A percentile compares a stretch with the other conserved stretches of the same genome.
These are phyloP conservation scores for Coemansia sp. DNA, from an alignment of 192 early-diverging fungal species.

Conservation along the genomic window DNA sequence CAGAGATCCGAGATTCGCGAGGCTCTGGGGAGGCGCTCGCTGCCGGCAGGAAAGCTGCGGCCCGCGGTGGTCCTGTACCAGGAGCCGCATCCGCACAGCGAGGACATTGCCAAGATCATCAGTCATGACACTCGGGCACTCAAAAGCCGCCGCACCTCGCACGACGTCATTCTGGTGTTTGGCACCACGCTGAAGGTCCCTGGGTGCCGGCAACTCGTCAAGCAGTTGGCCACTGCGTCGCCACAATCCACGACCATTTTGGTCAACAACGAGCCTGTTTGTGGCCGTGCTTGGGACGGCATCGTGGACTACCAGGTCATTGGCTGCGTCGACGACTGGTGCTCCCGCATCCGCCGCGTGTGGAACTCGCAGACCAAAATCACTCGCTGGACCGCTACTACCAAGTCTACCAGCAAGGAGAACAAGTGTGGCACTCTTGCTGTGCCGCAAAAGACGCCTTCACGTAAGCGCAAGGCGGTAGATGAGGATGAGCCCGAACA, in stretches of 20 bases:
- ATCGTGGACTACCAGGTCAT: slow-evolving; percentile 50
- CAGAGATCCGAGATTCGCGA: slow-evolving; percentile 24
- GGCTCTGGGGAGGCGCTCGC: slow-evolving; percentile 65
- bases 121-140: slow-evolving; percentile 43
- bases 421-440: neutral
- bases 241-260: slow-evolving; percentile 28
- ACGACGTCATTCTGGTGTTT: slow-evolving; percentile 52
- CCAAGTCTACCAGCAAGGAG: neutral
- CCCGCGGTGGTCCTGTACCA: slow-evolving; percentile 95
- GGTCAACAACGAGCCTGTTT: slow-evolving; percentile 53
- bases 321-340: slow-evolving; percentile 52
- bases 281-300: slow-evolving; percentile 46
- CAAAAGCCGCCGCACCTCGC: slow-evolving; percentile 1
- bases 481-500: neutral
- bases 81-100: slow-evolving; percentile 60
- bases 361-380: slow-evolving; percentile 47
- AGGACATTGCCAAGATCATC: slow-evolving; percentile 49
- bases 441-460: too few species aligned
- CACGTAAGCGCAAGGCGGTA: slow-evolving; percentile 1
- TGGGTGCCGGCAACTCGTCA: slow-evolving; percentile 50
- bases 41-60: slow-evolving; percentile 74
- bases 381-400: slow-evolving; percentile 34
- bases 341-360: slow-evolving; percentile 29
- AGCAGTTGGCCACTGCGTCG: slow-evolving; percentile 32
- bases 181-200: slow-evolving; percentile 57